These are phyloP conservation scores for Lodderomyces margitis DNA, from an alignment of 1,139 yeast genomes.

Conservation along the genomic window DNA sequence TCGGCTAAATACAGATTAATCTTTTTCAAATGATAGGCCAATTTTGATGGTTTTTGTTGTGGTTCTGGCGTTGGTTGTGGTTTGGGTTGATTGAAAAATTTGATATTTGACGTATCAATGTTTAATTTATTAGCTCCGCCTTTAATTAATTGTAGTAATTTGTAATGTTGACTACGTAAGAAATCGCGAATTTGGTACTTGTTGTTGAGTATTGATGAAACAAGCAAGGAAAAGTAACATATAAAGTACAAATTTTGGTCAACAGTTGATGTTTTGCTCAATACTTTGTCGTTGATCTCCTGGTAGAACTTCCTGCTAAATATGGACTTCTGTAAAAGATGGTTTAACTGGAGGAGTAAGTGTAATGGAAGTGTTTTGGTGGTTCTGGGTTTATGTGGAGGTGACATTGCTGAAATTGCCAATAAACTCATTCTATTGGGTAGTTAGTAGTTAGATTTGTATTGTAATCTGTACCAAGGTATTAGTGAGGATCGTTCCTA, in stretches of 20 bases:
- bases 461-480: too few species aligned
- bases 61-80: slow-evolving; percentile 8
- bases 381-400: slow-evolving; percentile 4
- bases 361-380: slow-evolving; percentile 16
- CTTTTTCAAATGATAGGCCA: slow-evolving; percentile 40
- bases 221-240: slow-evolving; percentile 42
- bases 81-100: slow-evolving; percentile 6
- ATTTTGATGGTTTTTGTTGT: slow-evolving; percentile 18
- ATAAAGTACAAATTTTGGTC: slow-evolving; percentile 44
- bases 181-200: slow-evolving; percentile 33
- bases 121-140: neutral
- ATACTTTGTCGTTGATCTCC: slow-evolving; percentile 42
- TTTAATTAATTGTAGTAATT: slow-evolving; percentile 15
- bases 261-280: slow-evolving; percentile 34
- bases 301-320: slow-evolving; percentile 41
- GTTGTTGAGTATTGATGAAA: slow-evolving; percentile 42
- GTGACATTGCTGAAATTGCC: slow-evolving; percentile 4
- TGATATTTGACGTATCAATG: slow-evolving; percentile 1
- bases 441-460: too few species aligned
- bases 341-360: slow-evolving; percentile 22
- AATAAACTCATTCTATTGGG: slow-evolving; percentile 4
- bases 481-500: too few species aligned
- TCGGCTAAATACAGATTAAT: slow-evolving; percentile 51
- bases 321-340: slow-evolving; percentile 23
- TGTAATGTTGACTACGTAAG: slow-evolving; percentile 27